Conservation (phyloP, 768 basidiomycete genomes). For the Symmetrospora coprosmae region DNA sequence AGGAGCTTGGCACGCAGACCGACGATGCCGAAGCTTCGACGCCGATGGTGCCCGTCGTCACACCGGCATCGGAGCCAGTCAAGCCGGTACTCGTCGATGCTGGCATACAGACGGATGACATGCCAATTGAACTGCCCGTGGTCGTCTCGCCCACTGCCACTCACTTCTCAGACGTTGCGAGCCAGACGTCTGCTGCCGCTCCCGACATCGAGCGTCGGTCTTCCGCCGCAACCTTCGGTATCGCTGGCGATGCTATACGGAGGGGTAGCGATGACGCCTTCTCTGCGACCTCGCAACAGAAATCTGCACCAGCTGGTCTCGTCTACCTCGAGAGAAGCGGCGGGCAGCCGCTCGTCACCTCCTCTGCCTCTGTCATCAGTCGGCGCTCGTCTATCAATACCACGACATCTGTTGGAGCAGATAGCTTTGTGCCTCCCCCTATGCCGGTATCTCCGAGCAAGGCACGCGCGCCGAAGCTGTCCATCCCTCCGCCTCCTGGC, state of each 20-base stretch:
- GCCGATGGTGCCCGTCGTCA: too few species aligned
- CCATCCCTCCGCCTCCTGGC: constrained; percentile 22
- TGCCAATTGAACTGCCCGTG: neutral
- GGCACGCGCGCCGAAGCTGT: constrained; percentile 10
- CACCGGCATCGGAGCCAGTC: neutral
- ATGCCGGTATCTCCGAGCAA: neutral
- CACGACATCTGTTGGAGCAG: neutral
- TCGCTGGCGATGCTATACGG: too few species aligned
- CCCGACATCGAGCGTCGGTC: neutral
- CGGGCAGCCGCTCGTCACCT: constrained; percentile 1
- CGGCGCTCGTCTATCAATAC: neutral
- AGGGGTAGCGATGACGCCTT: too few species aligned
- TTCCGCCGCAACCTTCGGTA: constrained; percentile 1
- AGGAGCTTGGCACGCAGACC: too few species aligned
- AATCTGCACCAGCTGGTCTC: constrained; percentile 7
- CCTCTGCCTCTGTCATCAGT: neutral
- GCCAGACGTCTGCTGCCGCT: neutral
- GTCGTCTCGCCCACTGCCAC: neutral
- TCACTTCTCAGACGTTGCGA: neutral
- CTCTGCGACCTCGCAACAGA: neutral
- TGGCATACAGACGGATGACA: constrained; percentile 9
- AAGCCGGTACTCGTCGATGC: constrained; percentile 12
- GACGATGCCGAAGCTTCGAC: too few species aligned
- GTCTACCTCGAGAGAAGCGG: constrained; percentile 13
- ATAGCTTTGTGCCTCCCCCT: neutral